phyloP scores from a whole-genome alignment of 2,329 filamentous ascomycete genomes.

The Geoglossum cookeanum region DNA sequence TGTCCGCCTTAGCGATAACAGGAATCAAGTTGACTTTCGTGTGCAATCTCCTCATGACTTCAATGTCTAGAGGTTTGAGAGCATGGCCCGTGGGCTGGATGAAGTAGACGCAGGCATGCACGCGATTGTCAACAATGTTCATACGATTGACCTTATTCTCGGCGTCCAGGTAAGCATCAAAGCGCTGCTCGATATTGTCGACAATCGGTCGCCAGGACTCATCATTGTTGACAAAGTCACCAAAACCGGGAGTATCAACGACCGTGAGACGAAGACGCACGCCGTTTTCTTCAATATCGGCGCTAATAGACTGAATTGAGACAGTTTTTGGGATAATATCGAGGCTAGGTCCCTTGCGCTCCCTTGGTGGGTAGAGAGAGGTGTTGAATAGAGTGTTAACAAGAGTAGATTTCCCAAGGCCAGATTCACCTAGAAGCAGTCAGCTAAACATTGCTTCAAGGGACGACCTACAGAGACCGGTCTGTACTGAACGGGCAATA shows the following conservation, averaged over 20 bases:
- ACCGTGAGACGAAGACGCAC: slow-evolving; percentile 91
- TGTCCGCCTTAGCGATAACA: slow-evolving; percentile 97
- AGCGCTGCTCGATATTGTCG: slow-evolving; percentile 98
- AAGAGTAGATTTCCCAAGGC: slow-evolving; percentile 94
- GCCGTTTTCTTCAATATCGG: slow-evolving; percentile 95
- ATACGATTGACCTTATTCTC: slow-evolving; percentile 99
- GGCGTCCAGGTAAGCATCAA: slow-evolving; percentile 92
- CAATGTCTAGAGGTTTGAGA: slow-evolving; percentile 93
- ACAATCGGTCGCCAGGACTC: slow-evolving; percentile 98
- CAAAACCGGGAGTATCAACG: slow-evolving; percentile 93
- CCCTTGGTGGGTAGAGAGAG: slow-evolving; percentile 93
- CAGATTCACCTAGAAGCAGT: slow-evolving; percentile 64
- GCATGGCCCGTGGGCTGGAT: slow-evolving; percentile 98
- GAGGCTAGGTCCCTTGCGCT: slow-evolving; percentile 91
- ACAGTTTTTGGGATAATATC: slow-evolving; percentile 98
- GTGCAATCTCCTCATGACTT: slow-evolving; percentile 97
- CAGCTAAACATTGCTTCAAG: background rate
- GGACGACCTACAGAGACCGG: background rate
- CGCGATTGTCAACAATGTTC: slow-evolving; percentile 99
- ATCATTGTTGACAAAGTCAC: slow-evolving; percentile 99
- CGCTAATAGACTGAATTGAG: slow-evolving; percentile 83
- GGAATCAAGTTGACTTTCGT: slow-evolving; percentile 99
- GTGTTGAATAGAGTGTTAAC: slow-evolving; percentile 99
- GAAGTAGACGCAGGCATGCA: slow-evolving; percentile 98
- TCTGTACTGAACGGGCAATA: background rate